Conservation (phyloP, 345 rosid species). For the Citrus sinensis region DVS_A1.0 CM039168.1:1770001-1770500, state of each 20-base stretch:
- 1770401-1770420: slow-evolving; percentile 49
- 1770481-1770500: not conserved
- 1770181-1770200: not conserved
- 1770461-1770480: slow-evolving; percentile 76
- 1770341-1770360: not conserved
- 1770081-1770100: slow-evolving; percentile 46
- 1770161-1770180: not conserved
- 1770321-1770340: not conserved
- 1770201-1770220: not conserved
- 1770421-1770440: slow-evolving; percentile 98
- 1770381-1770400: slow-evolving; percentile 3
- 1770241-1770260: not conserved
- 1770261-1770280: not conserved
- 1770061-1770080: slow-evolving; percentile 50
- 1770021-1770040: slow-evolving; percentile 51
- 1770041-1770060: slow-evolving; percentile 53
- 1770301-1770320: not conserved
- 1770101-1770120: slow-evolving; percentile 46
- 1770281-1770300: not conserved
- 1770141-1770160: slow-evolving; percentile 18
- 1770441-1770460: slow-evolving; percentile 93
- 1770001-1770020: slow-evolving; percentile 43
- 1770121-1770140: slow-evolving; percentile 30
- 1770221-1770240: slow-evolving; percentile 2
- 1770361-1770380: not conserved